Evolutionary conservation across 2,329 filamentous ascomycete species (phyloP), one percentile per base, ranked within the genome.

Genomic region (Simplicillium sp.): DNA sequence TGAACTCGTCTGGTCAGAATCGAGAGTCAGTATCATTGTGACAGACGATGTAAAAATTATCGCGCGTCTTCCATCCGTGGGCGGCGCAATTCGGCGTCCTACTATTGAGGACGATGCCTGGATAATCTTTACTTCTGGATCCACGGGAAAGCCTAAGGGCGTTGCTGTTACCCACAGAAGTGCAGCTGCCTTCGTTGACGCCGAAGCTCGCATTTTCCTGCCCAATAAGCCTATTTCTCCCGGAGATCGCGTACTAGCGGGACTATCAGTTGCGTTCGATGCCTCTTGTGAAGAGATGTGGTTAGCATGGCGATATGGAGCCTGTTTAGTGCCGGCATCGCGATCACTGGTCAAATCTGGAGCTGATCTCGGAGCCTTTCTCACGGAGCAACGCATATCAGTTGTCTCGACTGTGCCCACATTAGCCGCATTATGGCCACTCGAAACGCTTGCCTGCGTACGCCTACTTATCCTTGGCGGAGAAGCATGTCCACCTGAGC

Each of bases 271-370:
- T 2, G 49, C 49, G 1, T 51, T 51, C 28, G 49, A 51, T 25
- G 49, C 49, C 9, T 51, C 49, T 3, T 51, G 49, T 34, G 49
- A 51, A 40, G 49, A 51, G 13, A 51, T 51, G 49, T 51, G 49
- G 49, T 44, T 51, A 2, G 49, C 49, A 7, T 51, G 49, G 49
- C 38, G 49, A 9, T 45, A 51, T 15, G 49, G 46, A 11, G 49
- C 49, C 2, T 51, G 49, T 32, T 42, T 51, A 2, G 49, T 51
- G 2, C 47, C 49, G 2, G 49, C 49, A 3, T 40, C 49, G n/a
- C 46, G 50, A 6, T 41, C 48, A 3, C 36, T 54, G 1, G 42
- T 51, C 39, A 45, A 50, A 34, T 46, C 51, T 11, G 48, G 46
- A 13, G 49, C 48, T 7, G 48, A 51, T 29, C 45, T 51, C 1